These are phyloP conservation scores for Cyberlindnera euphorbiiphila DNA, from an alignment of 805 yeast species.

Conservation along the genomic window DNA sequence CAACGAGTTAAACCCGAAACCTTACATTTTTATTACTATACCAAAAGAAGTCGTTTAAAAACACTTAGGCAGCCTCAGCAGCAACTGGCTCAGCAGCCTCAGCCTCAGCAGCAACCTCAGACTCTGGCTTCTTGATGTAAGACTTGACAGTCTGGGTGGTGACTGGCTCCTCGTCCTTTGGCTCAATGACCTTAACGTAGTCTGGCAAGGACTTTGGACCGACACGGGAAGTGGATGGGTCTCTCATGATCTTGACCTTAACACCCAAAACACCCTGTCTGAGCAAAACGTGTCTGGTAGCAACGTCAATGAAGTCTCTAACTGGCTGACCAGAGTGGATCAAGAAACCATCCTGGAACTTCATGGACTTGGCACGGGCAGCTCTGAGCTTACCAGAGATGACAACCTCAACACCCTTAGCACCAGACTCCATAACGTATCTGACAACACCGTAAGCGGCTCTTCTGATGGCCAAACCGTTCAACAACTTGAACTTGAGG, in stretches of 20 bases:
- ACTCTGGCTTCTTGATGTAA: constrained; percentile 45
- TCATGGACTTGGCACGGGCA: constrained; percentile 99
- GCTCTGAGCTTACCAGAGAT: constrained; percentile 99
- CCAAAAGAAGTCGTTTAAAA: not conserved
- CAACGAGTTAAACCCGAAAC: constrained; percentile 2
- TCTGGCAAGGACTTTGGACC: constrained; percentile 96
- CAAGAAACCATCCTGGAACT: constrained; percentile 99
- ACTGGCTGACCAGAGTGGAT: constrained; percentile 99
- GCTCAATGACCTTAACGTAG: constrained; percentile 86
- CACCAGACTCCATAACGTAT: constrained; percentile 99
- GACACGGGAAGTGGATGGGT: constrained; percentile 80
- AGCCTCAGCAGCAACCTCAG: constrained; percentile 16
- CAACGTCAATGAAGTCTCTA: constrained; percentile 95
- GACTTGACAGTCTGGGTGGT: constrained; percentile 79
- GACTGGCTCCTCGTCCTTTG: constrained; percentile 87
- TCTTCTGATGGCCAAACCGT: constrained; percentile 99
- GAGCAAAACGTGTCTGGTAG: constrained; percentile 98
- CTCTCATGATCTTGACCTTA: constrained; percentile 99
- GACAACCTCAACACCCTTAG: constrained; percentile 99
- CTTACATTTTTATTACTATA: not conserved
- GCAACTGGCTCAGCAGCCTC: constrained; percentile 15
- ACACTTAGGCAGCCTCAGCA: constrained; percentile 23
- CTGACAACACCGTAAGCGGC: constrained; percentile 99
- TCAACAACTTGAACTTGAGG: constrained; percentile 93
- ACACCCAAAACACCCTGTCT: constrained; percentile 99